Evolutionary conservation across 768 basidiomycete genomes (phyloP), one percentile per base, ranked within the genome.

Genomic region (Roridomyces roridus): DNA sequence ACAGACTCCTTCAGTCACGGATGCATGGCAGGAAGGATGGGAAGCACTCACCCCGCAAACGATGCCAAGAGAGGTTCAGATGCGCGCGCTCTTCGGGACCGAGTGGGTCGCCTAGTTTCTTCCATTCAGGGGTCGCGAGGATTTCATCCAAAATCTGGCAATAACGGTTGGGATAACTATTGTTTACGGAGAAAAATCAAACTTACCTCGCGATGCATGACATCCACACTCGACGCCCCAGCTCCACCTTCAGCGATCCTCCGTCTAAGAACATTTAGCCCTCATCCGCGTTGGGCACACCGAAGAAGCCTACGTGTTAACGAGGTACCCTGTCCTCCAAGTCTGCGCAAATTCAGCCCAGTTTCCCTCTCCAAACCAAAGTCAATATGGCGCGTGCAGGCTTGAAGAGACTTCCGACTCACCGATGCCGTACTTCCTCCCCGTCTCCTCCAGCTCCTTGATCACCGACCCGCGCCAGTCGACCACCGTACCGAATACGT

Each of bases 111-210:
- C 76, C 79, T n/a, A 89, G 68, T 24, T 77, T 69, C 1, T 74
- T 62, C 86, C 87, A 90, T 24, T 78, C 74, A 0, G 76, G 64
- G 6, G 76, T 72, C 0, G 63, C 68, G 15, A 89, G 77, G 73
- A 89, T 80, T 15, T 63, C 55, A 20, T 89, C 83, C 26, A 89
- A 77, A 35, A 87, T 78, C 87, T 89, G 55, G 5, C n/a, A n/a
- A 18, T 28, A 39, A 15, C 2, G 7, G 23, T 6, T 46, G 28
- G 7, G 36, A n/a, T n/a, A n/a, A n/a, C n/a, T 26, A 36, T 6
- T n/a, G 31, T 39, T 6, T 50, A 36, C 7, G 18, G 42, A 36
- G 21, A 9, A 29, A 3, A 7, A 25, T 17, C 41, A 25, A 6
- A 60, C 61, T 26, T 49, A 80, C 86, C 72, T 86, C 64, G 53